Evolutionary conservation across 2,329 filamentous ascomycete genomes (phyloP), one percentile per base, ranked within the genome.

Genomic region (Xylariaceae sp.): DNA sequence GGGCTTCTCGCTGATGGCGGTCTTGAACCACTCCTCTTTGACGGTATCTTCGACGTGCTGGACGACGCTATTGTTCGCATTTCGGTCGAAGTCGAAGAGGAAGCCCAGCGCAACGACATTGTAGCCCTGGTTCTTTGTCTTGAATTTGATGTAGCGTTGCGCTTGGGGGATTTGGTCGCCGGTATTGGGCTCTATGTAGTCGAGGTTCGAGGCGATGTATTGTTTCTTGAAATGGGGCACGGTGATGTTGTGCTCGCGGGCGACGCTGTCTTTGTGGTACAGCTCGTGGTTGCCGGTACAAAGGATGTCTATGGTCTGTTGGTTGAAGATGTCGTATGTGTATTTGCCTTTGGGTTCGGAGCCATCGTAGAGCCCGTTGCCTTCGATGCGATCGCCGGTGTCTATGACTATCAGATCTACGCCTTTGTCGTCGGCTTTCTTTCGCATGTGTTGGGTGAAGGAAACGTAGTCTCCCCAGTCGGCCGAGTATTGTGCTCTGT

Each of bases 401-500:
- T 98, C 93, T 52, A 98, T 74, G n/a, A 98, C 73, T n/a, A 98
- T 72, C 14, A 98, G 72, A 64, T 98, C 93, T 22, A 80, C 80
- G 36, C 89, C 90, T 42, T 84, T 76, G 1, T 82, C 78, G 60
- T 96, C 87, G 44, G 90, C 89, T 61, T 80, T 83, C 55, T 82
- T 77, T 45, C 81, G 85, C 75, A 98, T 81, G 62, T 92, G 89
- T 27, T 85, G 75, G 25, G 90, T 82, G 63, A 98, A 96, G 6
- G 92, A 96, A 58, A 97, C 79, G 67, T 97, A 98, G 69, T 98
- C 93, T 47, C 93, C 93, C 90, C 93, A 97, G 67, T 98, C 93
- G 37, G 89, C 92, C 6, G 88, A 91, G 67, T 94, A 98, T 49
- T 93, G 92, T 3, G 89, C 77, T 70, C 86, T 89, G 51, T n/a